These are phyloP conservation scores for Colletotrichum sp. DNA, from an alignment of 2,329 filamentous ascomycete genomes.

Conservation along the genomic window DNA sequence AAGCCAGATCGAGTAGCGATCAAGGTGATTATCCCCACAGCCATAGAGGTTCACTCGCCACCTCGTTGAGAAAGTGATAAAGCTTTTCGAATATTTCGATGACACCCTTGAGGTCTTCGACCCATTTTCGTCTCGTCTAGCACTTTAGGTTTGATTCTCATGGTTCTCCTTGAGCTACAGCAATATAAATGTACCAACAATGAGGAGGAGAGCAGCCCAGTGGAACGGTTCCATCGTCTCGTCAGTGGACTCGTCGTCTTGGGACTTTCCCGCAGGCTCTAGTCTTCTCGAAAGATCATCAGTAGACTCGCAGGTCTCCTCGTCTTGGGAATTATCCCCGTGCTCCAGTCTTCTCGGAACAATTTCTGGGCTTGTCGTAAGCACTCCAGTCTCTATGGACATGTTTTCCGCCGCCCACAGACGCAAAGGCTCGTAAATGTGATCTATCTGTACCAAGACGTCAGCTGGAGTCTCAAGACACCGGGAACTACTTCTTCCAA, in stretches of 20 bases:
- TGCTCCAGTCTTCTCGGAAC: neutral
- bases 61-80: neutral
- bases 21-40: neutral
- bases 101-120: neutral
- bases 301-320: neutral
- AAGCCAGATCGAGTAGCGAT: neutral
- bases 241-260: neutral
- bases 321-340: neutral
- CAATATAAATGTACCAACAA: neutral
- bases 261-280: neutral
- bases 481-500: neutral
- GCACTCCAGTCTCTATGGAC: neutral
- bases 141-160: fast-evolving
- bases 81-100: neutral
- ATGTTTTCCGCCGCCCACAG: neutral
- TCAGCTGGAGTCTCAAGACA: neutral
- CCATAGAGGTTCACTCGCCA: neutral
- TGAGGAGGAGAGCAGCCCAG: neutral
- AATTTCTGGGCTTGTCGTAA: neutral
- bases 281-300: neutral
- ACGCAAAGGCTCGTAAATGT: neutral
- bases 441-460: neutral
- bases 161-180: neutral
- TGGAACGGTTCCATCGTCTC: neutral
- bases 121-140: neutral